phyloP scores from a whole-genome alignment of 768 basidiomycete species.

The Russula sp. region DNA sequence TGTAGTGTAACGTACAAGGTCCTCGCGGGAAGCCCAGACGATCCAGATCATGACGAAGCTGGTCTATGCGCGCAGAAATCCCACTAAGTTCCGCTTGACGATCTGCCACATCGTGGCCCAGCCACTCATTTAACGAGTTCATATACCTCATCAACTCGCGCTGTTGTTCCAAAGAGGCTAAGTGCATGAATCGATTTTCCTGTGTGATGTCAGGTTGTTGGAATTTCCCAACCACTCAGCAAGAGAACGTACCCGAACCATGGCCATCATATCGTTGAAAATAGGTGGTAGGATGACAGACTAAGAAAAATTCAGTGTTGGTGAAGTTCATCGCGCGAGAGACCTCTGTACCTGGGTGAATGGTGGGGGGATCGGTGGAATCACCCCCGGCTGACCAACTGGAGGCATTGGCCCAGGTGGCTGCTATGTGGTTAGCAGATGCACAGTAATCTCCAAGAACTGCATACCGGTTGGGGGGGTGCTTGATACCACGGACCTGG shows the following conservation, averaged over 20 bases:
- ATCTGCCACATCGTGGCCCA: conserved; percentile 70
- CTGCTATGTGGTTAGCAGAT: conserved; percentile 1
- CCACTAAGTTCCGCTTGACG: conserved; percentile 66
- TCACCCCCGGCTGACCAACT: not conserved
- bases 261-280: conserved; percentile 62
- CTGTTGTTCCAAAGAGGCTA: conserved; percentile 71
- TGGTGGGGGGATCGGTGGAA: conserved; percentile 10
- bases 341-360: conserved; percentile 22
- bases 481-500: not conserved
- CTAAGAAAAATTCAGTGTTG: conserved; percentile 29
- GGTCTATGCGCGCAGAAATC: conserved; percentile 54
- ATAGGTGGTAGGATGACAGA: conserved; percentile 51
- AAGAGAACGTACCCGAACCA: conserved; percentile 48
- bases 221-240: not conserved
- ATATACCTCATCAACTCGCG: conserved; percentile 77
- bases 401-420: not conserved
- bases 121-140: conserved; percentile 68
- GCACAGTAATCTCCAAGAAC: not conserved
- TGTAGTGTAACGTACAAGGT: not conserved
- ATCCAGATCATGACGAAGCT: conserved; percentile 37
- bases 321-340: not conserved
- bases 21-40: conserved; percentile 28
- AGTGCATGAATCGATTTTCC: conserved; percentile 71
- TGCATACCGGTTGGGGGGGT: not conserved
- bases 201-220: conserved; percentile 26